Evolutionary conservation across 2,329 filamentous ascomycete genomes (phyloP).

Genomic region (Arachnopeziza araneosa): DNA sequence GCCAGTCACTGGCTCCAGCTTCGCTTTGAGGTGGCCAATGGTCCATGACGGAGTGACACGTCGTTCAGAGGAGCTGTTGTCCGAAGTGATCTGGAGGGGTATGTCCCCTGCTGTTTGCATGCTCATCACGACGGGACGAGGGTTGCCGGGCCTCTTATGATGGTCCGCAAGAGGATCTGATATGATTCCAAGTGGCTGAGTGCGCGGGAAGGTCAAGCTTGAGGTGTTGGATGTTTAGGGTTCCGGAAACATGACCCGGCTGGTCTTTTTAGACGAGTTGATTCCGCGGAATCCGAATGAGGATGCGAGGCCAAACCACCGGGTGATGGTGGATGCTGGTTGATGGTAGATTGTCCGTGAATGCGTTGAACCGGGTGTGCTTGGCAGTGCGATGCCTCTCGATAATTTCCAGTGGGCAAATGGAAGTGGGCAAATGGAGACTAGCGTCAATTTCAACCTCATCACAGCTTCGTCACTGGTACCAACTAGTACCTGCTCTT

Average conservation of each 20-base stretch:
- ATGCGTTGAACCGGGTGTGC: too few species aligned
- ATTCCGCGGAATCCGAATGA: too few species aligned
- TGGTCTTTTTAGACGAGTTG: background rate
- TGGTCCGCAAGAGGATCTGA: background rate
- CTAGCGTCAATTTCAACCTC: background rate
- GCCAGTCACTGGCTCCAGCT: constrained; percentile 89
- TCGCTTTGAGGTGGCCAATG: constrained; percentile 74
- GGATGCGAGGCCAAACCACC: background rate
- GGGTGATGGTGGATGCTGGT: background rate
- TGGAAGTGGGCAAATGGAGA: background rate
- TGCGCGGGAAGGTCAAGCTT: background rate
- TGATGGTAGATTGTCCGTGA: too few species aligned
- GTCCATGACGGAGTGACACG: constrained; percentile 91
- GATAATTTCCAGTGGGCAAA: background rate
- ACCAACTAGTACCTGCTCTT: background rate
- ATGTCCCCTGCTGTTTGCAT: constrained; percentile 60
- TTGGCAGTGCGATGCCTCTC: too few species aligned
- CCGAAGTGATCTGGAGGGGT: constrained; percentile 68
- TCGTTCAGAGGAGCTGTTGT: constrained; percentile 77
- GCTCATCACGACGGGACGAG: constrained; percentile 14
- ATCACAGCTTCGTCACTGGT: background rate
- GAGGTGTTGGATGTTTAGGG: background rate
- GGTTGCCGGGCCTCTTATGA: background rate
- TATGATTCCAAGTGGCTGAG: background rate
- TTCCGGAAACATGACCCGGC: background rate